Evolutionary conservation across 345 rosid genomes (phyloP).

Genomic region (Salix exigua): DNA sequence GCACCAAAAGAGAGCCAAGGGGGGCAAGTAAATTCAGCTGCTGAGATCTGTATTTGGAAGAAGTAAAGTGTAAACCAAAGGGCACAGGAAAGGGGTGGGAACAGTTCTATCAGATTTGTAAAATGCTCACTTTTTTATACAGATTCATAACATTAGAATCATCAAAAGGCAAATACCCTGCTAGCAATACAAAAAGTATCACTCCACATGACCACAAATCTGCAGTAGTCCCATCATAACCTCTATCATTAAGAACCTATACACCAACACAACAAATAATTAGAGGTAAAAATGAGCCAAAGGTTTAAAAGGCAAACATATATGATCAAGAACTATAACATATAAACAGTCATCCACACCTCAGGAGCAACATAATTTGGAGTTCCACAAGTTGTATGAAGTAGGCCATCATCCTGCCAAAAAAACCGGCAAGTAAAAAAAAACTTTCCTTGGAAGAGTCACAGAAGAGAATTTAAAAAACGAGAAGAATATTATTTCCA

Average conservation of each 20-base stretch:
- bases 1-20: conserved; percentile 89
- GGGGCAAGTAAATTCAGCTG: conserved; percentile 89
- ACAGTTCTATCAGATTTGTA: conserved; percentile 2
- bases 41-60: conserved; percentile 57
- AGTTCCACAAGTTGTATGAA: conserved; percentile 96
- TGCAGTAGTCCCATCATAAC: conserved; percentile 95
- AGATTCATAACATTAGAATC: conserved; percentile 94
- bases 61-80: conserved; percentile 14
- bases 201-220: conserved; percentile 99
- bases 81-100: conserved; percentile 11
- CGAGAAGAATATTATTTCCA: not conserved
- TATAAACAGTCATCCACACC: conserved; percentile 41
- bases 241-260: conserved; percentile 92
- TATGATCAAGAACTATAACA: not conserved
- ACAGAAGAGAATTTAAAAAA: not conserved
- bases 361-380: conserved; percentile 99
- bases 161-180: conserved; percentile 99
- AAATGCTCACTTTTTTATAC: conserved; percentile 85
- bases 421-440: conserved; percentile 19
- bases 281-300: not conserved
- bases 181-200: conserved; percentile 90
- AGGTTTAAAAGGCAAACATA: not conserved
- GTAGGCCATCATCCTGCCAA: conserved; percentile 88
- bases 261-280: conserved; percentile 9
- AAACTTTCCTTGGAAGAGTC: not conserved